Conservation (phyloP, 345 rosid species). For the Lepidium africanum region DNA sequence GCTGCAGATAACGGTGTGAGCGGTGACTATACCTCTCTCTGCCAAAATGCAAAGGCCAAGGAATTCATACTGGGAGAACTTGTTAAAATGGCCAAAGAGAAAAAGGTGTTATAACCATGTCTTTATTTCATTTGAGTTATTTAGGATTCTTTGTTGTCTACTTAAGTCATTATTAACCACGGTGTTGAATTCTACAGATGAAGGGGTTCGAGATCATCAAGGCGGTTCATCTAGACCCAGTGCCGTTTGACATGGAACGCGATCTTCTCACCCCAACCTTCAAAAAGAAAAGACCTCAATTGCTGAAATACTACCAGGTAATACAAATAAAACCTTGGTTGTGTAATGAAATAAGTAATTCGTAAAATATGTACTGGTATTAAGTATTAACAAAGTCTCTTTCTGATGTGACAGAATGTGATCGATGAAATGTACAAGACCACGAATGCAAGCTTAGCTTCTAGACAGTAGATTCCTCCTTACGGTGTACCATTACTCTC, state of each 20-base stretch:
- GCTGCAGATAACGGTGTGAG: conserved; percentile 47
- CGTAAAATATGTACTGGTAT: neutral
- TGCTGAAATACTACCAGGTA: conserved; percentile 76
- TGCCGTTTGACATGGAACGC: conserved; percentile 64
- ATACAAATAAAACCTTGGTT: neutral
- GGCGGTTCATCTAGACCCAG: conserved; percentile 77
- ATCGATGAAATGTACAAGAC: conserved; percentile 30
- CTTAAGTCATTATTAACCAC: neutral
- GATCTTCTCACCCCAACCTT: conserved; percentile 84
- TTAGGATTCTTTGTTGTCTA: neutral
- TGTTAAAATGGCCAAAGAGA: conserved; percentile 54
- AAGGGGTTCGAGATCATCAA: conserved; percentile 74
- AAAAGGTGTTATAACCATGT: conserved; percentile 42
- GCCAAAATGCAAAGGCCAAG: conserved; percentile 54
- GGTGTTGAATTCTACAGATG: conserved; percentile 40
- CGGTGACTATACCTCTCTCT: conserved; percentile 53
- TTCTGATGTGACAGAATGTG: conserved; percentile 15
- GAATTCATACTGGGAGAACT: conserved; percentile 62
- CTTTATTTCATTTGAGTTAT: neutral
- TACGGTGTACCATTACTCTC: neutral
- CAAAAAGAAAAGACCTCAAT: conserved; percentile 84
- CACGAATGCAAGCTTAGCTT: conserved; percentile 15
- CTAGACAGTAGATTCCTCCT: conserved; percentile 14
- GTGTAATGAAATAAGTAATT: neutral
- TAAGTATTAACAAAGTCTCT: neutral